These are phyloP conservation scores for Silene coronaria DNA, from an alignment of 179 eudicot species.

Conservation along the genomic window DNA sequence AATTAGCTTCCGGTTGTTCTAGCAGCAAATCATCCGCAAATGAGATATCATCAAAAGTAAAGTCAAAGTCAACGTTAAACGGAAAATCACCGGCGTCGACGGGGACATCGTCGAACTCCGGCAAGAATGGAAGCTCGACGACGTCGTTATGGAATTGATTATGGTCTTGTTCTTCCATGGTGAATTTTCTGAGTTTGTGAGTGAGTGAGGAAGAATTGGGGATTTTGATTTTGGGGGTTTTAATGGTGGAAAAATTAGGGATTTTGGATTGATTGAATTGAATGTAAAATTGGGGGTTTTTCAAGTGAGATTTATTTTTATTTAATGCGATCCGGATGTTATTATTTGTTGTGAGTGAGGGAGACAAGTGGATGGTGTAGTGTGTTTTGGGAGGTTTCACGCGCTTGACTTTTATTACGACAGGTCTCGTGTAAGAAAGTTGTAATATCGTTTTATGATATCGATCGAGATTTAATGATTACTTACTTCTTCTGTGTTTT, in stretches of 20 bases:
- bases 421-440: too few species aligned
- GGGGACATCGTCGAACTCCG: constrained; percentile 23
- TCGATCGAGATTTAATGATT: too few species aligned
- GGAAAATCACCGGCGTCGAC: constrained; percentile 17
- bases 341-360: neutral
- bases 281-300: neutral
- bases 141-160: neutral
- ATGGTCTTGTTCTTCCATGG: neutral
- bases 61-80: constrained; percentile 43
- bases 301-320: neutral
- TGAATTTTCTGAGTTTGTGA: neutral
- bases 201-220: neutral
- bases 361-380: constrained; percentile 9
- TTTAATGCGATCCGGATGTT: neutral
- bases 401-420: constrained; percentile 7
- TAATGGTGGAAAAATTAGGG: neutral
- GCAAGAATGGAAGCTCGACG: neutral
- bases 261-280: neutral
- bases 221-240: neutral
- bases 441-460: too few species aligned
- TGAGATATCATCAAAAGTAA: constrained; percentile 48
- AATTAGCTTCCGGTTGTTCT: constrained; percentile 23
- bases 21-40: constrained; percentile 39
- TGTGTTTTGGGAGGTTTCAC: neutral
- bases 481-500: too few species aligned